Evolutionary conservation across 768 basidiomycete genomes (phyloP).

Genomic region (Russula brevipes): DNA sequence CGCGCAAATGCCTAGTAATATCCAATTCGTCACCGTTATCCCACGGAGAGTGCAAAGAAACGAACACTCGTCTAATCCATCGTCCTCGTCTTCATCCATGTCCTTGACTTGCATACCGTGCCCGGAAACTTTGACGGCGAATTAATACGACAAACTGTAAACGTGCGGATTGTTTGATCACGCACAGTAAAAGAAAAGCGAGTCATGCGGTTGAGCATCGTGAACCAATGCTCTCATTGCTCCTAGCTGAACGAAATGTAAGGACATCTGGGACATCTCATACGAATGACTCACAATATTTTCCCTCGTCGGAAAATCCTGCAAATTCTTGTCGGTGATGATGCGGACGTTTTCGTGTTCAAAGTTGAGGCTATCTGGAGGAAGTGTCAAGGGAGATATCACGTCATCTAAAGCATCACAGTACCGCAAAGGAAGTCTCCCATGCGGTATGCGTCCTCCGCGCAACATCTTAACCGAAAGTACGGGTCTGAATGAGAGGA

Average conservation of each 20-base stretch:
- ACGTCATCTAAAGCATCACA: too few relatives aligned
- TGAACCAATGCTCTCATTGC: neutral
- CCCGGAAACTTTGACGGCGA: neutral
- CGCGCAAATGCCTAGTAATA: neutral
- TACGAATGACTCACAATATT: slow-evolving; percentile 1
- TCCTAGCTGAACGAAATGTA: neutral
- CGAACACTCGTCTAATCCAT: neutral
- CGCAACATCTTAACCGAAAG: too few relatives aligned
- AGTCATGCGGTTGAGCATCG: neutral
- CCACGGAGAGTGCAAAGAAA: neutral
- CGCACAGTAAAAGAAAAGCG: slow-evolving; percentile 2
- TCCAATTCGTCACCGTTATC: neutral
- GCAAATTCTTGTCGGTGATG: too few relatives aligned
- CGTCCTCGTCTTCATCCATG: neutral
- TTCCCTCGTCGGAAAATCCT: neutral
- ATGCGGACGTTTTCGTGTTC: too few relatives aligned
- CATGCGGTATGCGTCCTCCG: too few relatives aligned
- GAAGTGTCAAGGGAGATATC: too few relatives aligned
- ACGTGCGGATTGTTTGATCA: neutral
- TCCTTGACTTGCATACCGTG: slow-evolving; percentile 1
- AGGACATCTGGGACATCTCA: neutral
- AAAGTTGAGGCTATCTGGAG: too few relatives aligned
- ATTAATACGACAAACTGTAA: neutral
- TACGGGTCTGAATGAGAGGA: too few relatives aligned
- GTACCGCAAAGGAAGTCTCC: too few relatives aligned